phyloP scores from a whole-genome alignment of 2,329 filamentous ascomycete species.

The Fusarium sp. region DNA sequence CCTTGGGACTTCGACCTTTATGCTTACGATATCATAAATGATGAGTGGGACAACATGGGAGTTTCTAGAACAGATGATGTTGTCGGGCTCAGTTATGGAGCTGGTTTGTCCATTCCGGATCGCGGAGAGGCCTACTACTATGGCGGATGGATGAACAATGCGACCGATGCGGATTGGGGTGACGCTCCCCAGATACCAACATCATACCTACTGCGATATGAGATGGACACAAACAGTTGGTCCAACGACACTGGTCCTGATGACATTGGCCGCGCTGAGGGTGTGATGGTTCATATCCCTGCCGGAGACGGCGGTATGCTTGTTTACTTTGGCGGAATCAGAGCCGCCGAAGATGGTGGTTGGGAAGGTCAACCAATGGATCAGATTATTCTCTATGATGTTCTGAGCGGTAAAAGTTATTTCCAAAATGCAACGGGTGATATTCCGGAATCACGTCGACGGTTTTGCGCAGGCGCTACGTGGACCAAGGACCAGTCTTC shows the following conservation, averaged over 20 bases:
- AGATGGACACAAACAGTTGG: slow-evolving; percentile 61
- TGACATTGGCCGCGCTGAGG: slow-evolving; percentile 63
- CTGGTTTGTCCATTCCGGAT: slow-evolving; percentile 61
- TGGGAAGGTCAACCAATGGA: slow-evolving; percentile 55
- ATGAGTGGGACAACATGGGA: slow-evolving; percentile 62
- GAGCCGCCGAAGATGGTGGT: slow-evolving; percentile 58
- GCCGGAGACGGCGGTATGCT: slow-evolving; percentile 66
- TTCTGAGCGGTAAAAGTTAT: slow-evolving; percentile 66
- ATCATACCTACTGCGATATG: slow-evolving; percentile 62
- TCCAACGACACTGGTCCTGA: slow-evolving; percentile 64
- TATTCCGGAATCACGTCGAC: slow-evolving; percentile 59
- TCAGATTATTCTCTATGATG: slow-evolving; percentile 66
- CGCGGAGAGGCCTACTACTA: slow-evolving; percentile 67
- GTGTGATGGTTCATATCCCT: slow-evolving; percentile 66
- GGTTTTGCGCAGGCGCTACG: slow-evolving; percentile 68
- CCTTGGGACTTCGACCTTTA: slow-evolving; percentile 60
- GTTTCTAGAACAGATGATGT: slow-evolving; percentile 49
- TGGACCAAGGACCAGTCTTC: slow-evolving; percentile 67
- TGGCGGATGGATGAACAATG: slow-evolving; percentile 68
- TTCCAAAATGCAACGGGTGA: slow-evolving; percentile 62
- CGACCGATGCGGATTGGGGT: slow-evolving; percentile 59
- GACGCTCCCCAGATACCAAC: slow-evolving; percentile 56
- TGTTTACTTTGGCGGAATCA: slow-evolving; percentile 68
- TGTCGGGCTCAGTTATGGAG: slow-evolving; percentile 62
- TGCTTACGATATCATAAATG: slow-evolving; percentile 63